Evolutionary conservation across 2,329 filamentous ascomycete species (phyloP).

Genomic region (Chrysoporthe deuterocubensis): DNA sequence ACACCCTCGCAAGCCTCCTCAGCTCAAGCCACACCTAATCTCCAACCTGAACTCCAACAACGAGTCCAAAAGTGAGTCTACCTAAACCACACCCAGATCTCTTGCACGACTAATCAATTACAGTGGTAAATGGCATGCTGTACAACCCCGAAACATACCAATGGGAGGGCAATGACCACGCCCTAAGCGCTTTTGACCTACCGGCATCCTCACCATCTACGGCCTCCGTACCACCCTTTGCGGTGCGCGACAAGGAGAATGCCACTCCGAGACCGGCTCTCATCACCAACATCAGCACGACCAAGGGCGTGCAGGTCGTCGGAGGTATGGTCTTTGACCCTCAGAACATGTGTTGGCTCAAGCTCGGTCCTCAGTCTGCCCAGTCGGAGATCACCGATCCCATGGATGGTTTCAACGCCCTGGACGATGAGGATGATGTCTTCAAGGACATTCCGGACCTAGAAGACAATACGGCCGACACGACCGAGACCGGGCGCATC

Average conservation of each 20-base stretch:
- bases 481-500: slow-evolving; percentile 54
- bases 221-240: slow-evolving; percentile 47
- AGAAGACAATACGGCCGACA: slow-evolving; percentile 66
- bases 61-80: slow-evolving; percentile 75
- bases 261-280: slow-evolving; percentile 72
- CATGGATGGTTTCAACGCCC: slow-evolving; percentile 67
- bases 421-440: slow-evolving; percentile 88
- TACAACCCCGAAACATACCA: slow-evolving; percentile 86
- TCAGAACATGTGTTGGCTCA: slow-evolving; percentile 96
- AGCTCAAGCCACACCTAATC: slow-evolving; percentile 83
- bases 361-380: slow-evolving; percentile 60
- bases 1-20: slow-evolving; percentile 56
- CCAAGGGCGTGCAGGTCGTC: slow-evolving; percentile 88
- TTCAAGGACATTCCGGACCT: slow-evolving; percentile 96
- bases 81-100: background rate
- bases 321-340: slow-evolving; percentile 99
- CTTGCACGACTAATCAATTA: slow-evolving; percentile 23
- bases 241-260: slow-evolving; percentile 59
- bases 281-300: slow-evolving; percentile 85
- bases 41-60: slow-evolving; percentile 77
- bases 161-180: slow-evolving; percentile 97
- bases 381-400: slow-evolving; percentile 58
- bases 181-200: slow-evolving; percentile 75
- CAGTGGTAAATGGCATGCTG: slow-evolving; percentile 91
- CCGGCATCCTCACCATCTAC: slow-evolving; percentile 59